These are phyloP conservation scores for Cladophialophora carrionii DNA, from an alignment of 2,329 filamentous ascomycete species.

Conservation along the genomic window DNA sequence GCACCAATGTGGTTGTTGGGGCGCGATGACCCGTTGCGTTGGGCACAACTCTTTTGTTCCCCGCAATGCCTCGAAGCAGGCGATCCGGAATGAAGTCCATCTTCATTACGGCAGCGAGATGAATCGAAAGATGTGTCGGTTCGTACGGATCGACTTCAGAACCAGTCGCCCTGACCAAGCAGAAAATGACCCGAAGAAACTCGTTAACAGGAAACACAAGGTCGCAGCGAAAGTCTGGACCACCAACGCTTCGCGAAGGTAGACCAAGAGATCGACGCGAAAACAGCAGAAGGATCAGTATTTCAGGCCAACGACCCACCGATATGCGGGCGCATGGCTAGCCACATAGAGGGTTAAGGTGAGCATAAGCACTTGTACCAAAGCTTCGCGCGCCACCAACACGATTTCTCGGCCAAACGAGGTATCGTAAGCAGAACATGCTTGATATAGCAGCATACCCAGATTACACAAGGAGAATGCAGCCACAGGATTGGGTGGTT, in stretches of 20 bases:
- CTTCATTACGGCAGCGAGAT: neutral
- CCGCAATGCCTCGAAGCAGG: constrained; percentile 17
- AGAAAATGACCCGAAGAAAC: constrained; percentile 19
- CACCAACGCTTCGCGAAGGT: constrained; percentile 15
- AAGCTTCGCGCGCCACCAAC: constrained; percentile 16
- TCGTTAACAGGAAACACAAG: constrained; percentile 13
- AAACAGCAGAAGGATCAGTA: constrained; percentile 11
- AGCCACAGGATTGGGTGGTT: constrained; percentile 21
- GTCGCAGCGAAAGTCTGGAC: constrained; percentile 13
- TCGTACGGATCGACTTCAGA: neutral
- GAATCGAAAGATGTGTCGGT: neutral
- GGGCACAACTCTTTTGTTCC: constrained; percentile 14
- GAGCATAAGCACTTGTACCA: constrained; percentile 32
- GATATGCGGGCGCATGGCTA: constrained; percentile 1
- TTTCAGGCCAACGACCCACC: constrained; percentile 8
- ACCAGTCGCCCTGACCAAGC: constrained; percentile 1
- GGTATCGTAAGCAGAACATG: constrained; percentile 26
- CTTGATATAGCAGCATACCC: constrained; percentile 25
- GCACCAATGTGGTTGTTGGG: constrained; percentile 16
- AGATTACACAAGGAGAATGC: constrained; percentile 18
- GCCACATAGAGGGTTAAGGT: constrained; percentile 6
- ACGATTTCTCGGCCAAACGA: constrained; percentile 1
- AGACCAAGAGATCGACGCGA: constrained; percentile 15
- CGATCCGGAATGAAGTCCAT: constrained; percentile 27
- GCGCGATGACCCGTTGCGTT: constrained; percentile 5